Conservation (phyloP, 2,329 filamentous ascomycete genomes). For the Botryotinia convoluta region DNA sequence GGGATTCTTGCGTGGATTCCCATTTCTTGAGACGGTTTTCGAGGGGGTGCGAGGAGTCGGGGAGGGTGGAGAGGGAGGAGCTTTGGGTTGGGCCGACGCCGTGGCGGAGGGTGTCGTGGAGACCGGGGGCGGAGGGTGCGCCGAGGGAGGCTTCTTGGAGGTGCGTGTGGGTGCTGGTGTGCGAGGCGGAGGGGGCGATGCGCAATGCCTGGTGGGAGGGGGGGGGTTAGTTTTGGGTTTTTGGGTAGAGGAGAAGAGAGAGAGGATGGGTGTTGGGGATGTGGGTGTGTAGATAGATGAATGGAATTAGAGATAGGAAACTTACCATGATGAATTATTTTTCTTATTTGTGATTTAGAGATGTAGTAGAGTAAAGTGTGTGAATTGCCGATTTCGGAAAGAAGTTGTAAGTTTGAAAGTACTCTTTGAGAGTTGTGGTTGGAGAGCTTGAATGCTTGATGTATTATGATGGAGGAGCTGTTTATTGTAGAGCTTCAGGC, state of each 20-base stretch:
- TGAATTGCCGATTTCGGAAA: neutral
- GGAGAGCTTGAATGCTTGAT: neutral
- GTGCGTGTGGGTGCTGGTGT: constrained; percentile 66
- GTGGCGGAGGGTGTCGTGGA: constrained; percentile 89
- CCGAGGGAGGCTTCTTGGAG: constrained; percentile 55
- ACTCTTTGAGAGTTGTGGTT: neutral
- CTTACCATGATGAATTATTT: constrained; percentile 4
- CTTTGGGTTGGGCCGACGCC: constrained; percentile 68
- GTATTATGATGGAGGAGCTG: neutral
- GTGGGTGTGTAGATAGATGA: neutral
- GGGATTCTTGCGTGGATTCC: constrained; percentile 80
- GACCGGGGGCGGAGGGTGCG: constrained; percentile 86
- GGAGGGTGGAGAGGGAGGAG: constrained; percentile 42
- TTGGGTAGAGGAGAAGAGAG: neutral
- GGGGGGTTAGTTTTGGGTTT: neutral
- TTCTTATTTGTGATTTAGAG: neutral
- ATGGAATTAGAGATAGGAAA: neutral
- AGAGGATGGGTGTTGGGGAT: neutral
- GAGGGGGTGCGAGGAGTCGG: constrained; percentile 76
- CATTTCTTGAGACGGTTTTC: constrained; percentile 86
- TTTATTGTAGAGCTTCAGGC: constrained; percentile 17
- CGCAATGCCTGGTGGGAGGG: constrained; percentile 68
- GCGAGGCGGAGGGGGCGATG: constrained; percentile 70
- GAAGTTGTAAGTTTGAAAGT: neutral
- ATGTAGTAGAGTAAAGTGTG: neutral